Percentiles rank a stretch among this genome's conserved stretches.
Evolutionary conservation across 2,329 filamentous ascomycete genomes (phyloP).

Genomic region (Gremmenia infestans): DNA sequence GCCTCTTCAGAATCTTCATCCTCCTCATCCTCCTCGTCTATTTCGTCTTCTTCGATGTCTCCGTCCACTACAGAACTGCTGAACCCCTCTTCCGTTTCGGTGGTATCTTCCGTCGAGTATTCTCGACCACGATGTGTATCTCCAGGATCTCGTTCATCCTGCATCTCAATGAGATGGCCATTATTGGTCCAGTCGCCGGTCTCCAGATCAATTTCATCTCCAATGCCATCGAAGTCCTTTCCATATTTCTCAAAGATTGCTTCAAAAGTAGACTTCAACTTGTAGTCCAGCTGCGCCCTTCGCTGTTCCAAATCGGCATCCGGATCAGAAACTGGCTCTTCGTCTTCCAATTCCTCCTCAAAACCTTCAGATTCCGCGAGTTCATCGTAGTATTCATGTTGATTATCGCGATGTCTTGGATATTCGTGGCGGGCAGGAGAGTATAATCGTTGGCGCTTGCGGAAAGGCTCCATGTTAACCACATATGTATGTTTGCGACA

Average conservation of each 20-base stretch:
- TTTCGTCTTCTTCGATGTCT: slow-evolving; percentile 20
- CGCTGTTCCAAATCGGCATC: slow-evolving; percentile 55
- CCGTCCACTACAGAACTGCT: slow-evolving; percentile 11
- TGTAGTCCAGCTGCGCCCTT: slow-evolving; percentile 61
- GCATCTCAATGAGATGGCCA: slow-evolving; percentile 69
- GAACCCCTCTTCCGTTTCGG: slow-evolving; percentile 14
- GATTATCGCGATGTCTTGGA: slow-evolving; percentile 14
- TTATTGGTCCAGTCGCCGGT: slow-evolving; percentile 83
- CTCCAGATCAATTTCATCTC: slow-evolving; percentile 82
- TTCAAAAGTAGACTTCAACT: slow-evolving; percentile 80
- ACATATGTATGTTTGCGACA: neutral
- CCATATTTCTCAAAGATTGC: slow-evolving; percentile 85
- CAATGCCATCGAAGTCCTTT: slow-evolving; percentile 74
- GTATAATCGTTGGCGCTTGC: slow-evolving; percentile 57
- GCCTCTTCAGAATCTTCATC: slow-evolving; percentile 23
- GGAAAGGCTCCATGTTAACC: slow-evolving; percentile 49
- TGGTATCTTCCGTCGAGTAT: slow-evolving; percentile 14
- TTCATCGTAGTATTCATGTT: slow-evolving; percentile 17
- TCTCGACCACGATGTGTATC: slow-evolving; percentile 16
- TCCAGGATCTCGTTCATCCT: slow-evolving; percentile 49
- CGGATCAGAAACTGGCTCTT: slow-evolving; percentile 38
- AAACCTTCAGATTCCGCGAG: neutral
- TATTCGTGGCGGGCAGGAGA: slow-evolving; percentile 26
- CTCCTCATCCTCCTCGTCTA: slow-evolving; percentile 27
- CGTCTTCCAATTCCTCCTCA: slow-evolving; percentile 11